Conservation (phyloP, 352 stramenopile genomes). For the Phytophthora lateralis region DNA sequence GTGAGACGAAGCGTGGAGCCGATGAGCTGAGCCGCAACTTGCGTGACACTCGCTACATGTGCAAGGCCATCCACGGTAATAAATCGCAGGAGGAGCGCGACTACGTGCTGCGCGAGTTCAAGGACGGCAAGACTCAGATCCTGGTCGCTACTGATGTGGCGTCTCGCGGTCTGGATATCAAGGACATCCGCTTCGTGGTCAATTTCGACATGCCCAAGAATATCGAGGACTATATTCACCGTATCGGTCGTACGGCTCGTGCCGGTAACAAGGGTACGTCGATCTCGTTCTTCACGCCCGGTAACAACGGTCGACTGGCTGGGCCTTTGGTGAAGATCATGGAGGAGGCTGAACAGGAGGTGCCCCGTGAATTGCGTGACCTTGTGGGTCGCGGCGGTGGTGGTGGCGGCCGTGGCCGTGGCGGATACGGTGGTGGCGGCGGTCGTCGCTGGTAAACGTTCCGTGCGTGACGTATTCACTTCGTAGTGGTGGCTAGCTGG, state of each 20-base stretch:
- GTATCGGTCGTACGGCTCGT: slow-evolving; percentile 98
- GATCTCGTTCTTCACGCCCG: slow-evolving; percentile 94
- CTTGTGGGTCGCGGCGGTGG: slow-evolving; percentile 72
- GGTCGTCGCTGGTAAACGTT: slow-evolving; percentile 56
- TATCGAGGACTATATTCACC: slow-evolving; percentile 98
- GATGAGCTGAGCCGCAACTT: slow-evolving; percentile 97
- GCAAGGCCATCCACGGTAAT: slow-evolving; percentile 98
- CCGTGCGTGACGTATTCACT: slow-evolving; percentile 13
- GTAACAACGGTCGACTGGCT: slow-evolving; percentile 84
- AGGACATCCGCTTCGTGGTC: slow-evolving; percentile 99
- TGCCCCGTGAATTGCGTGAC: slow-evolving; percentile 84
- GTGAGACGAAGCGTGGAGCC: slow-evolving; percentile 98
- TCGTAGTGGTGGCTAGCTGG: slow-evolving; percentile 1
- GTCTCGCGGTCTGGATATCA: slow-evolving; percentile 98
- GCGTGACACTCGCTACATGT: slow-evolving; percentile 93
- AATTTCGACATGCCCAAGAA: slow-evolving; percentile 99
- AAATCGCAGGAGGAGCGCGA: slow-evolving; percentile 98
- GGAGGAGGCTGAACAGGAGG: slow-evolving; percentile 85
- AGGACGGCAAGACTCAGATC: slow-evolving; percentile 93
- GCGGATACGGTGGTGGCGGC: slow-evolving; percentile 54
- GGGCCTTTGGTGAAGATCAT: slow-evolving; percentile 90
- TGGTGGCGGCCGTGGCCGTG: slow-evolving; percentile 61
- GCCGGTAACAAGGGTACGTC: slow-evolving; percentile 94
- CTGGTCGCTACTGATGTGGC: slow-evolving; percentile 99
- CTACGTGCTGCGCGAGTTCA: slow-evolving; percentile 98